These are phyloP conservation scores for Myrmaecium sp. DNA, from an alignment of 2,329 filamentous ascomycete species.

Conservation along the genomic window DNA sequence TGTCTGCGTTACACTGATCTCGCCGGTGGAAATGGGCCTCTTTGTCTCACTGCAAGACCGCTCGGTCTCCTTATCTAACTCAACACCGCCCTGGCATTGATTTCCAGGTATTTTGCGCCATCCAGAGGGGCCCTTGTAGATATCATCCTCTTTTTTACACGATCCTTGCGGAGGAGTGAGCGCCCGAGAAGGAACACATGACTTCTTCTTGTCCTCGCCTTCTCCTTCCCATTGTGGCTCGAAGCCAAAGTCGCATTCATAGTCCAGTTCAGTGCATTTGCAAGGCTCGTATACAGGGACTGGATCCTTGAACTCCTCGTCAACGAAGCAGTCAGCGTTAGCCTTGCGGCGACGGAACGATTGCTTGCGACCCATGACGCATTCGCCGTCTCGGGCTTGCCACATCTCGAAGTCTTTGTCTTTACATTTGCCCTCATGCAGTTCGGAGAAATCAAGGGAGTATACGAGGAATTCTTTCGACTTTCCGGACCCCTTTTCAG, in stretches of 20 bases:
- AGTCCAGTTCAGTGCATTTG: conserved; percentile 68
- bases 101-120: conserved; percentile 72
- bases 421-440: conserved; percentile 68
- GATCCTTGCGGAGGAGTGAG: conserved; percentile 51
- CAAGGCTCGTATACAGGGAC: conserved; percentile 54
- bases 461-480: conserved; percentile 45
- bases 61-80: conserved; percentile 40
- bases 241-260: conserved; percentile 95
- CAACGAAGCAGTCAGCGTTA: conserved; percentile 75
- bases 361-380: conserved; percentile 92
- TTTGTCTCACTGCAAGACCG: conserved; percentile 51
- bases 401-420: conserved; percentile 69
- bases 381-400: conserved; percentile 73
- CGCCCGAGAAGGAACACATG: conserved; percentile 49
- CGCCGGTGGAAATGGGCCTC: conserved; percentile 43
- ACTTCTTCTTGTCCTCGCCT: conserved; percentile 42
- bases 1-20: conserved; percentile 44
- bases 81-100: conserved; percentile 26
- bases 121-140: conserved; percentile 71
- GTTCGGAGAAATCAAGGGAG: conserved; percentile 64
- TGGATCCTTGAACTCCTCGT: conserved; percentile 68
- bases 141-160: conserved; percentile 56
- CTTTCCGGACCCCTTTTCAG: conserved; percentile 34
- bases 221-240: conserved; percentile 25
- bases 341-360: conserved; percentile 74